Base-by-base conservation (phyloP, 2,329 filamentous ascomycete species). In the Pseudocercospora fuligena region DNA sequence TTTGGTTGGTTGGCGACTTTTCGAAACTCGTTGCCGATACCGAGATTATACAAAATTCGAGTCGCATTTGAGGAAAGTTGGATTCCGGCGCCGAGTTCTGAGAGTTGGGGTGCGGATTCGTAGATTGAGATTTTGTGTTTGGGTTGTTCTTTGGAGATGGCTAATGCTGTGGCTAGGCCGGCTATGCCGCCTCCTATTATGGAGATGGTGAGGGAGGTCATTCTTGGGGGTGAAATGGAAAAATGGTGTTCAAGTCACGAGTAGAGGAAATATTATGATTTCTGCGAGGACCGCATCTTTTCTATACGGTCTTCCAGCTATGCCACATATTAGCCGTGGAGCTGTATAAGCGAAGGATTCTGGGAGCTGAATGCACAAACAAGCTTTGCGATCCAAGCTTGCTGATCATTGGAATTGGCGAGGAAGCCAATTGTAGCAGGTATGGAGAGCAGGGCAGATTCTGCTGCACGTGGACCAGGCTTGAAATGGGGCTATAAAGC, bases 151-250 rank as follows among this genome's bases (percentile, higher is more conserved):
- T 53, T 49, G 31, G 74, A 70, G 7, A 80, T 73, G 14, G 78
- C 76, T 63, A 80, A 79, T 25, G 78, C 78, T 31, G 80, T 78
- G 23, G 79, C 77, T 14, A 80, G 69, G 8, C 79, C 79, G 31
- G 78, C 78, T 21, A 80, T 74, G 12, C 78, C 78, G 12, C 74
- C 78, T 27, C 78, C 78, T 19, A 60, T 51, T 19, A 74, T 72
- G 23, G 69, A 66, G 19, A 72, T 61, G 40, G 5, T 9, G 4
- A 33, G 8, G 8, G 31, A 12, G 8, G 31, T 5, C 31, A 33
- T 33, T 33, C 2, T 33, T 33, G 31, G 31, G 31, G 31, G 8
- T 9, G 27, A 27, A 6, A 27, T 3, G 27, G 27, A 27, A 27
- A 27, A 6, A 27, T 27, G 27, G 27, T 27, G 27, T 27, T 27